Evolutionary conservation across 2,329 filamentous ascomycete genomes (phyloP), one percentile per base, ranked within the genome.

Genomic region (Arthrobotrys musiformis): DNA sequence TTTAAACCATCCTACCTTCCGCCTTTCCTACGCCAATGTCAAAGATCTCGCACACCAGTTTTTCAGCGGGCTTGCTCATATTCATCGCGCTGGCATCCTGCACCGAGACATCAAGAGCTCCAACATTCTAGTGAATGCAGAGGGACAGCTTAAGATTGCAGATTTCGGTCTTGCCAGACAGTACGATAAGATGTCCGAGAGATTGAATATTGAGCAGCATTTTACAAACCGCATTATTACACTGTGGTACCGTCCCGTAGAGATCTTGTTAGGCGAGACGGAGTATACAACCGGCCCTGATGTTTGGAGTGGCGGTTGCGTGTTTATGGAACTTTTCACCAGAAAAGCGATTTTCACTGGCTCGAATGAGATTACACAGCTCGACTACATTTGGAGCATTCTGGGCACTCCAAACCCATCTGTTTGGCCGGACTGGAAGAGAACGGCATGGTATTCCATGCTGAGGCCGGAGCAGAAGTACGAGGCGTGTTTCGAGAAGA

Each of bases 181-280:
- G 84, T 99, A 97, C 82, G 92, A 93, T 35, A 99, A 99, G 83
- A 40, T 24, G 19, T 58, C 7, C 1, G 54, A 58, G 54, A 40
- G 54, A n/a, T 90, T 91, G 60, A 80, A 79, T 11, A 90, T 91
- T 77, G 92, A 95, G 83, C 88, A 97, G 54, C 94, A 99, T 83
- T 99, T 99, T 83, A 99, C 95, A 1, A 99, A 99, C 82, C 92
- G 95, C 37, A 96, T 99, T 81, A 97, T 99, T 82, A 99, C 95
- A 1, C 97, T 99, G 79, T 99, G 96, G 96, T 97, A 97, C 83
- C 89, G 94, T 2, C 92, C 93, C 0, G 93, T 94, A 0, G 94
- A 97, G 83, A 87, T 97, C n/a, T 86, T 97, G 0, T 87, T 97
- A 0, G 94, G 94, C 5, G 93, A 97, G 83, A 97, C 94, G 4